Conservation (phyloP, 1,284 basidiomycete genomes). For the Peniophora sp. region DNA sequence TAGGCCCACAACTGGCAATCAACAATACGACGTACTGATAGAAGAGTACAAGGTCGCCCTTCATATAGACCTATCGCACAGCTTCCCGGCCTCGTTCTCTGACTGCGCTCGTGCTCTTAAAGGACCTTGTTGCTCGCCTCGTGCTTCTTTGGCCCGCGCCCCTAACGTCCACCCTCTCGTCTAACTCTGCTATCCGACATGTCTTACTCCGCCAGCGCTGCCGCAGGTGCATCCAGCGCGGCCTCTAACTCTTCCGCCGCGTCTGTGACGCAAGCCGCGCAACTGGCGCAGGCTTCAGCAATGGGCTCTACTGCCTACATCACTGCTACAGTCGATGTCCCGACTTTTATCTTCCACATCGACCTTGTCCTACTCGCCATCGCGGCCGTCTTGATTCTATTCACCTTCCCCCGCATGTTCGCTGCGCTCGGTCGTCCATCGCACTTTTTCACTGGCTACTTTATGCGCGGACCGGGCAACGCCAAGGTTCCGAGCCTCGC, state of each 20-base stretch:
- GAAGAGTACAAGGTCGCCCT: no score
- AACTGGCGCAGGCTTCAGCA: no score
- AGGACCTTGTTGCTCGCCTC: no score
- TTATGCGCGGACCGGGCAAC: constrained; percentile 17
- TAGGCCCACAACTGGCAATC: no score
- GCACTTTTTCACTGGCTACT: constrained; percentile 22
- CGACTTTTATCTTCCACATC: constrained; percentile 20
- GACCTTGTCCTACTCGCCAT: constrained; percentile 21
- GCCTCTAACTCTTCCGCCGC: constrained; percentile 1
- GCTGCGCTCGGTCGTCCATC: constrained; percentile 23
- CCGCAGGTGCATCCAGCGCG: background rate
- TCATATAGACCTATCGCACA: no score
- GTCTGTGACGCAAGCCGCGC: background rate
- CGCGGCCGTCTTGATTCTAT: constrained; percentile 20
- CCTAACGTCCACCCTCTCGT: no score
- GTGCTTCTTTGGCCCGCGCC: no score
- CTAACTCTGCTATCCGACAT: no score
- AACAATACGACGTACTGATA: no score
- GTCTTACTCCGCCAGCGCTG: no score
- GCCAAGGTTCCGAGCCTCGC: constrained; percentile 1
- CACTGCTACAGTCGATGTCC: constrained; percentile 10
- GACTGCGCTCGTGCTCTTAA: no score
- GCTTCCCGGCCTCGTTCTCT: no score
- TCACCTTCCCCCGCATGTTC: constrained; percentile 24
- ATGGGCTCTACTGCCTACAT: background rate